These are phyloP conservation scores for Amniculicola lignicola DNA, from an alignment of 495 filamentous ascomycete species.

Conservation along the genomic window DNA sequence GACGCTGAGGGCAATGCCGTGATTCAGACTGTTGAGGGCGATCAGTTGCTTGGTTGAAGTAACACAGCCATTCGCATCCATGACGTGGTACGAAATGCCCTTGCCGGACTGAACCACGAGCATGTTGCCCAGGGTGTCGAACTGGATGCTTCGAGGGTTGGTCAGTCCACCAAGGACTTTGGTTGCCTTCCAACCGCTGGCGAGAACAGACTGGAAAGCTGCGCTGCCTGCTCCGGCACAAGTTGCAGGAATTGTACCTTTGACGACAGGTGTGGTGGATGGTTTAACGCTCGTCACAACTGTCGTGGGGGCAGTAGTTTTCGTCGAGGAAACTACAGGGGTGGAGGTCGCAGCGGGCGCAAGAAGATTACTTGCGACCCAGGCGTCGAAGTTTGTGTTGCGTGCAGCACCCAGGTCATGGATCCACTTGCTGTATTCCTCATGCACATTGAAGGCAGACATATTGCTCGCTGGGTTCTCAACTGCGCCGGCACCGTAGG, in stretches of 20 bases:
- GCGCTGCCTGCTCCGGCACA: constrained; percentile 26
- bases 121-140: constrained; percentile 32
- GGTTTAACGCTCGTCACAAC: constrained; percentile 11
- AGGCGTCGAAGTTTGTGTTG: constrained; percentile 16
- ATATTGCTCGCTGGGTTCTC: constrained; percentile 26
- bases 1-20: constrained; percentile 28
- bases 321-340: neutral
- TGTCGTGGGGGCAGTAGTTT: constrained; percentile 1
- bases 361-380: constrained; percentile 22
- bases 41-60: constrained; percentile 27
- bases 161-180: constrained; percentile 29
- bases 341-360: constrained; percentile 4
- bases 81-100: constrained; percentile 28
- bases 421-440: constrained; percentile 24
- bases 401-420: constrained; percentile 31
- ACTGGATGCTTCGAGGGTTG: constrained; percentile 27
- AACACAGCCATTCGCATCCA: constrained; percentile 20
- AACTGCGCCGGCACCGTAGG: constrained; percentile 19
- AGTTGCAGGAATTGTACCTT: constrained; percentile 17
- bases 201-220: constrained; percentile 14
- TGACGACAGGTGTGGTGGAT: neutral
- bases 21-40: constrained; percentile 30
- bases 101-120: constrained; percentile 30
- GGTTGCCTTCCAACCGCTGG: constrained; percentile 30
- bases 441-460: constrained; percentile 31